Conservation (phyloP, 2,329 filamentous ascomycete species). For the Cladosporium halotolerans region DNA sequence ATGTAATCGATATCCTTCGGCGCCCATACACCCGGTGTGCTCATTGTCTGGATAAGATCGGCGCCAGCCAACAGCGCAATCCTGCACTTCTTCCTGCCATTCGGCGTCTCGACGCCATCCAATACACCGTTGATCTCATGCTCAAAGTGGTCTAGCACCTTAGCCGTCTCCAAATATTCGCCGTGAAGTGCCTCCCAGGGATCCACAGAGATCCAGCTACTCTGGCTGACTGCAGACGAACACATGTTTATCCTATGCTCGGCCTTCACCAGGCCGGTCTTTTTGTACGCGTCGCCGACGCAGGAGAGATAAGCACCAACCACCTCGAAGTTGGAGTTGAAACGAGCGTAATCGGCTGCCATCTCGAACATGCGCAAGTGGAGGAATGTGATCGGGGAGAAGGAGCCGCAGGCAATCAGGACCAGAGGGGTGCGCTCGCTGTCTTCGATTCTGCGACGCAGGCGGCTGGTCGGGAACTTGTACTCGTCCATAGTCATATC, state of each 20-base stretch:
- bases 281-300: constrained; percentile 72
- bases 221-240: constrained; percentile 68
- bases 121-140: constrained; percentile 77
- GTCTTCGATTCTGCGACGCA: constrained; percentile 52
- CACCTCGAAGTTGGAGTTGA: constrained; percentile 73
- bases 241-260: constrained; percentile 80
- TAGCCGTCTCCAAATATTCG: constrained; percentile 80
- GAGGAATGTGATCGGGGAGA: constrained; percentile 48
- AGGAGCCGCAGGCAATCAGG: constrained; percentile 61
- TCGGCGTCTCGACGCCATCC: constrained; percentile 63
- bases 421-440: constrained; percentile 56
- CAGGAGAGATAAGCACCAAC: constrained; percentile 79
- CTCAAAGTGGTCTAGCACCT: constrained; percentile 85
- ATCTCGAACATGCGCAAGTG: constrained; percentile 86
- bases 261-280: constrained; percentile 68
- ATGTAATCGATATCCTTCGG: constrained; percentile 82
- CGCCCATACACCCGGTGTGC: constrained; percentile 64
- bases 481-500: constrained; percentile 44
- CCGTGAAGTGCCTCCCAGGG: constrained; percentile 82
- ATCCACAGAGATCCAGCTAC: constrained; percentile 76
- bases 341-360: constrained; percentile 71
- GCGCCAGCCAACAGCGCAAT: constrained; percentile 75
- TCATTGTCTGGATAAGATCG: constrained; percentile 48
- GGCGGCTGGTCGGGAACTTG: constrained; percentile 55
- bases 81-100: constrained; percentile 63